phyloP scores from a whole-genome alignment of 129 eudicot genomes.

The Logfia minima region DNA sequence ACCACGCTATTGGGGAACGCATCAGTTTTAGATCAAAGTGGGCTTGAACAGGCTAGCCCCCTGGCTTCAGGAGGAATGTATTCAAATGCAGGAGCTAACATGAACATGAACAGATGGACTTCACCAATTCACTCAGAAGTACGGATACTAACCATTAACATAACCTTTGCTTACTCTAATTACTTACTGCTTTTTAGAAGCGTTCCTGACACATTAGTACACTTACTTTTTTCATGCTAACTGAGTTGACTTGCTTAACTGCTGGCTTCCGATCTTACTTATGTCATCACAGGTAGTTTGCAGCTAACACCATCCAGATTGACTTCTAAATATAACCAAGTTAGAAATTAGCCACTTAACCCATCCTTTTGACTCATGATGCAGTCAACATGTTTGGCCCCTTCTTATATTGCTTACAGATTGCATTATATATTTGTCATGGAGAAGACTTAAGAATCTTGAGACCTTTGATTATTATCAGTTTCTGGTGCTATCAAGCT shows the following conservation, averaged over 20 bases:
- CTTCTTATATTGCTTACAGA: slow-evolving; percentile 25
- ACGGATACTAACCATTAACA: slow-evolving; percentile 99
- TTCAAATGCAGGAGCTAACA: slow-evolving; percentile 92
- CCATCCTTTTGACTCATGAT: slow-evolving; percentile 30
- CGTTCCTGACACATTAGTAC: slow-evolving; percentile 43
- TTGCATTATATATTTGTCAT: slow-evolving; percentile 1
- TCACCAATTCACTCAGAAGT: slow-evolving; percentile 99
- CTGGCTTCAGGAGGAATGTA: slow-evolving; percentile 97
- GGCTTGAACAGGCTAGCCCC: slow-evolving; percentile 99
- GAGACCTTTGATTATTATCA: slow-evolving; percentile 1
- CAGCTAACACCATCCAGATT: slow-evolving; percentile 60
- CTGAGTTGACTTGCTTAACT: slow-evolving; percentile 48
- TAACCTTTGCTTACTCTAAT: slow-evolving; percentile 79
- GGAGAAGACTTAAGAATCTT: slow-evolving; percentile 13
- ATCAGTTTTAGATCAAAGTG: slow-evolving; percentile 98
- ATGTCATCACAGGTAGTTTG: slow-evolving; percentile 62
- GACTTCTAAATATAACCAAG: slow-evolving; percentile 34
- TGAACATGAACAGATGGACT: slow-evolving; percentile 89
- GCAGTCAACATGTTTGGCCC: slow-evolving; percentile 1
- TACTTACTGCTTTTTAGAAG: slow-evolving; percentile 61
- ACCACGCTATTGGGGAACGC: slow-evolving; percentile 99
- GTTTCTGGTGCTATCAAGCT: slow-evolving; percentile 18
- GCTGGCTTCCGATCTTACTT: slow-evolving; percentile 37
- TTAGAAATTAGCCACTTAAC: slow-evolving; percentile 25
- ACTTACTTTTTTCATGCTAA: slow-evolving; percentile 52